phyloP scores from a whole-genome alignment of 306 rosid genomes.

The Vigna trinervia region DNA sequence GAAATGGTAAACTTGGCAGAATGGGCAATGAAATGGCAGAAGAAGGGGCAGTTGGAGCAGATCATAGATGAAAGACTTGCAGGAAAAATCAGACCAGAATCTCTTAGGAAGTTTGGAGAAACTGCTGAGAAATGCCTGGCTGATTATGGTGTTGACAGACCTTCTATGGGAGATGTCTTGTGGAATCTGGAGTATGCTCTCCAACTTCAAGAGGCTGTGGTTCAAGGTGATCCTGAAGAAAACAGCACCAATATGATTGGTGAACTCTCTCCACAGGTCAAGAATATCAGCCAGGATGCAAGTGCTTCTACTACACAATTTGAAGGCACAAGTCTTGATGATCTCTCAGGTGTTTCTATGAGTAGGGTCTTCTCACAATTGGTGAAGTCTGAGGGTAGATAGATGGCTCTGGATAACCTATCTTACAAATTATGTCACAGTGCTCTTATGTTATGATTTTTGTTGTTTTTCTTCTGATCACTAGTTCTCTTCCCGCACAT shows the following conservation, averaged over 20 bases:
- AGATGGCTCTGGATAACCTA: conserved; percentile 46
- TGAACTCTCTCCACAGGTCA: conserved; percentile 80
- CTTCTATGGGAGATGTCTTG: conserved; percentile 92
- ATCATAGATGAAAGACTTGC: conserved; percentile 72
- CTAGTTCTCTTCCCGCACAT: conserved; percentile 6
- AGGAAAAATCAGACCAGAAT: conserved; percentile 74
- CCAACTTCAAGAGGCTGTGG: conserved; percentile 79
- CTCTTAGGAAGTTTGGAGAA: conserved; percentile 86
- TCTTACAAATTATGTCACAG: conserved; percentile 19
- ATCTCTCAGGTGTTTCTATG: conserved; percentile 91
- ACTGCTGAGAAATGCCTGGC: conserved; percentile 93
- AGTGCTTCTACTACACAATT: conserved; percentile 54
- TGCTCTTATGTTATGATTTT: conserved; percentile 35
- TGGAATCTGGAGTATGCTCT: conserved; percentile 90
- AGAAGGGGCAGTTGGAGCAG: conserved; percentile 77
- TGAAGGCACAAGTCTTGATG: conserved; percentile 60
- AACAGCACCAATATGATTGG: conserved; percentile 88
- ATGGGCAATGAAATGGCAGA: conserved; percentile 96
- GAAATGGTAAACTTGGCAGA: conserved; percentile 93
- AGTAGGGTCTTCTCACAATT: conserved; percentile 89
- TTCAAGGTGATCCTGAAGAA: conserved; percentile 77
- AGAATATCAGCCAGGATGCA: conserved; percentile 58
- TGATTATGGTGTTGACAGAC: conserved; percentile 81
- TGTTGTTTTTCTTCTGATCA: conserved; percentile 38
- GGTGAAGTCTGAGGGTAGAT: conserved; percentile 88